Conservation (phyloP, 140 eudicot species). For the Ambrosia hybrid region DNA sequence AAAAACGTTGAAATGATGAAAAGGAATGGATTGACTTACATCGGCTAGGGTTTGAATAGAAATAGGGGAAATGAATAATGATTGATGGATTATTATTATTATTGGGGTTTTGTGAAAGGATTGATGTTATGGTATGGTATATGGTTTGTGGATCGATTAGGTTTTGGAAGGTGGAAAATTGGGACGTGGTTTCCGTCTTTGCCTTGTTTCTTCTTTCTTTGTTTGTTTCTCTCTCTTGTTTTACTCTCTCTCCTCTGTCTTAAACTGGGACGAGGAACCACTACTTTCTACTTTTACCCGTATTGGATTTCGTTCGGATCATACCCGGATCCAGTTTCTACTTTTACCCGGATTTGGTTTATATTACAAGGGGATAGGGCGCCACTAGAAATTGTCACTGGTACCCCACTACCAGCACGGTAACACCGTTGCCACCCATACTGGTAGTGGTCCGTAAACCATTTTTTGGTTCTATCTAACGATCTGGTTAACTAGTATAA, state of each 20-base stretch:
- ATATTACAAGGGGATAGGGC: too few species aligned
- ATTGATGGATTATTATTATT: conserved; percentile 23
- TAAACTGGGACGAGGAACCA: conserved; percentile 30
- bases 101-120: conserved; percentile 31
- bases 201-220: conserved; percentile 15
- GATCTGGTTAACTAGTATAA: too few species aligned
- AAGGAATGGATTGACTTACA: conserved; percentile 37
- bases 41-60: conserved; percentile 33
- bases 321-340: too few species aligned
- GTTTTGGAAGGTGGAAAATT: conserved; percentile 25
- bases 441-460: too few species aligned
- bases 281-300: conserved; percentile 26
- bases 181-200: conserved; percentile 30
- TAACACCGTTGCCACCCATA: too few species aligned
- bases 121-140: background rate
- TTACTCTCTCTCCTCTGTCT: conserved; percentile 32
- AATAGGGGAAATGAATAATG: conserved; percentile 24
- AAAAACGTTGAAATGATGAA: background rate
- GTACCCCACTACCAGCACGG: too few species aligned
- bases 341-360: too few species aligned
- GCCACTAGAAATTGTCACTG: too few species aligned
- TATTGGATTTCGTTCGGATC: background rate
- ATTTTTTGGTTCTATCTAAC: too few species aligned
- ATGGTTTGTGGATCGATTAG: conserved; percentile 31
- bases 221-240: conserved; percentile 26